Conservation (phyloP, 176 grass and related monocot species). For the Oryza meyeriana region DNA sequence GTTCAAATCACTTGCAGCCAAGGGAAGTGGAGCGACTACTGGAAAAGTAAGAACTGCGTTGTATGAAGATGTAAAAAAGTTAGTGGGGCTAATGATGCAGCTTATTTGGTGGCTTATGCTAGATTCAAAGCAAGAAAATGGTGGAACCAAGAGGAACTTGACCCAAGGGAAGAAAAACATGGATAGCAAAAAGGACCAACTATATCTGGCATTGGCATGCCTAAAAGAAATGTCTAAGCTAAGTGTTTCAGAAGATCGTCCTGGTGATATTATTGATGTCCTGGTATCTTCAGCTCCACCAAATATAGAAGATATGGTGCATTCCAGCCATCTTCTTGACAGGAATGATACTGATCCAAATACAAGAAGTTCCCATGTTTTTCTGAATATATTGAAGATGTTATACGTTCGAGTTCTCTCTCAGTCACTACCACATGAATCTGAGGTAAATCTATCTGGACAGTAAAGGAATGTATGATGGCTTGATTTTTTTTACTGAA, state of each 20-base stretch:
- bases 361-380: slow-evolving; percentile 32
- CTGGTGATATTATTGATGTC: slow-evolving; percentile 42
- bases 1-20: slow-evolving; percentile 47
- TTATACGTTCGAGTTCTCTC: slow-evolving; percentile 50
- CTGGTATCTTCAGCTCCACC: slow-evolving; percentile 44
- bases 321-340: slow-evolving; percentile 24
- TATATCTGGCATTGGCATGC: slow-evolving; percentile 62
- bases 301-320: slow-evolving; percentile 37
- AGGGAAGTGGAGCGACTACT: slow-evolving; percentile 10
- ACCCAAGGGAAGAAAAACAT: slow-evolving; percentile 54
- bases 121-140: slow-evolving; percentile 46
- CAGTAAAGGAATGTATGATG: not conserved
- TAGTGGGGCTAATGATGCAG: slow-evolving; percentile 62
- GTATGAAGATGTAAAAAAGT: slow-evolving; percentile 48
- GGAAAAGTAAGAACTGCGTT: slow-evolving; percentile 36
- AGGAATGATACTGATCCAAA: slow-evolving; percentile 16
- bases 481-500: slow-evolving; percentile 10
- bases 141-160: slow-evolving; percentile 47
- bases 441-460: slow-evolving; percentile 58
- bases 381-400: slow-evolving; percentile 57
- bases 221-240: slow-evolving; percentile 60
- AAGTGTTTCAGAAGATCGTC: slow-evolving; percentile 47
- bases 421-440: slow-evolving; percentile 70
- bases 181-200: slow-evolving; percentile 58
- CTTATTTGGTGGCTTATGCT: slow-evolving; percentile 57